Evolutionary conservation across 2,329 filamentous ascomycete species (phyloP).

Genomic region (Pseudogymnoascus sp.): DNA sequence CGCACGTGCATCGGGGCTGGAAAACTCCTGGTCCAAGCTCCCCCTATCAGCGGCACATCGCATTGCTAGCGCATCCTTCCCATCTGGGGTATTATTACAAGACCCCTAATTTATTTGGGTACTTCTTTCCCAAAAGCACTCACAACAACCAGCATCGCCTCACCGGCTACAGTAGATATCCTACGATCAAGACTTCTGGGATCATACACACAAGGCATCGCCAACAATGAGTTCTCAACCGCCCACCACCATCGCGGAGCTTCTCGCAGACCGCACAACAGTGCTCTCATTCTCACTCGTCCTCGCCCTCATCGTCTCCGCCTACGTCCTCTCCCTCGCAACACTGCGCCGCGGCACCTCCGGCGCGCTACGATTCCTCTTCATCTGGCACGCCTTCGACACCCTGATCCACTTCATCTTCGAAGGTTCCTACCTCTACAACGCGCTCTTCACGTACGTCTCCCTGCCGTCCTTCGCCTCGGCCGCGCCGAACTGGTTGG

Average conservation of each 20-base stretch:
- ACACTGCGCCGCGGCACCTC: conserved; percentile 37
- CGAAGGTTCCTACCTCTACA: conserved; percentile 86
- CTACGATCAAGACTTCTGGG: background rate
- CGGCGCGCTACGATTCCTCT: conserved; percentile 63
- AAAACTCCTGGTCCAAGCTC: conserved; percentile 4
- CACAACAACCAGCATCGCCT: background rate
- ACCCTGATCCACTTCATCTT: conserved; percentile 85
- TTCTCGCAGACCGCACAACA: conserved; percentile 53
- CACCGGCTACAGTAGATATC: background rate
- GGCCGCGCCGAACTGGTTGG: conserved; percentile 57
- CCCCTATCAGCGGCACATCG: conserved; percentile 1
- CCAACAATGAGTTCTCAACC: background rate
- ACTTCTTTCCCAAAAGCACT: background rate
- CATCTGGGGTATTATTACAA: conserved; percentile 5
- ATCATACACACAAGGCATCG: background rate
- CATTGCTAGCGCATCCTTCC: background rate
- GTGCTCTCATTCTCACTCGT: conserved; percentile 51
- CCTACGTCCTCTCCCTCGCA: conserved; percentile 42
- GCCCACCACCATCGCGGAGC: conserved; percentile 19
- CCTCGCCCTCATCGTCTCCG: conserved; percentile 43
- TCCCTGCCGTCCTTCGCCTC: conserved; percentile 62
- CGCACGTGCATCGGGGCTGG: background rate
- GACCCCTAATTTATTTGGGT: conserved; percentile 3
- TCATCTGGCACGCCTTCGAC: conserved; percentile 93
- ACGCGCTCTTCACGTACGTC: conserved; percentile 71